phyloP scores from a whole-genome alignment of 1,139 yeast species.

The Suhomyces ambrosiae region DNA sequence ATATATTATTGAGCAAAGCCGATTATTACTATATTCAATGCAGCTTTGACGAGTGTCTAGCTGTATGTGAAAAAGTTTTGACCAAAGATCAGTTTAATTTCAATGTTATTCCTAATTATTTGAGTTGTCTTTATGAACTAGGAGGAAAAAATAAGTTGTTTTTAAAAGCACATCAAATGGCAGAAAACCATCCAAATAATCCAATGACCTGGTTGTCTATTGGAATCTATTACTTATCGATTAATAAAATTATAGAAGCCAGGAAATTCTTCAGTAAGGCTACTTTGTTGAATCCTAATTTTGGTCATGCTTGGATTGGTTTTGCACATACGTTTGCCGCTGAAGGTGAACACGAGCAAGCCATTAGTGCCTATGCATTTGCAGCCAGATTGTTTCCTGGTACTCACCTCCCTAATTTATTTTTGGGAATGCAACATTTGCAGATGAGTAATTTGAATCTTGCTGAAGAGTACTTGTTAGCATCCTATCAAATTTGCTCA shows the following conservation, averaged over 20 bases:
- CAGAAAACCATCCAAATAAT: slow-evolving; percentile 80
- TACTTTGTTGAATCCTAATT: slow-evolving; percentile 83
- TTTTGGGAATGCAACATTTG: slow-evolving; percentile 94
- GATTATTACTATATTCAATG: slow-evolving; percentile 77
- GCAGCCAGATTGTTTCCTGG: slow-evolving; percentile 95
- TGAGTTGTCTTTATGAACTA: slow-evolving; percentile 83
- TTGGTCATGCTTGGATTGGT: slow-evolving; percentile 97
- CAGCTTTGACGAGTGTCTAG: slow-evolving; percentile 74
- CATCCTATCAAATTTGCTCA: slow-evolving; percentile 77
- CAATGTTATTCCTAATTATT: slow-evolving; percentile 73
- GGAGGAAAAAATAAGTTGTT: slow-evolving; percentile 83
- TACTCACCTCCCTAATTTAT: slow-evolving; percentile 85
- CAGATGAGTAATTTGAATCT: slow-evolving; percentile 80
- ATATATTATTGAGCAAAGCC: slow-evolving; percentile 68
- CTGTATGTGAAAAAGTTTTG: slow-evolving; percentile 67
- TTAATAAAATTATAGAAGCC: slow-evolving; percentile 77
- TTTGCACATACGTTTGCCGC: slow-evolving; percentile 98
- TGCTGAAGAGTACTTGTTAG: slow-evolving; percentile 82
- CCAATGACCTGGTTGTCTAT: slow-evolving; percentile 92
- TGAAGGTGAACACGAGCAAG: slow-evolving; percentile 98
- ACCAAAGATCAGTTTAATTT: slow-evolving; percentile 70
- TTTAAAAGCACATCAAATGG: slow-evolving; percentile 79
- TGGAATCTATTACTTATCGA: slow-evolving; percentile 83
- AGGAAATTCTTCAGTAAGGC: slow-evolving; percentile 88
- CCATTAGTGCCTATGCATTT: slow-evolving; percentile 94